These are phyloP conservation scores for Lepiota brunneoincarnata DNA, from an alignment of 768 basidiomycete species.

Conservation along the genomic window DNA sequence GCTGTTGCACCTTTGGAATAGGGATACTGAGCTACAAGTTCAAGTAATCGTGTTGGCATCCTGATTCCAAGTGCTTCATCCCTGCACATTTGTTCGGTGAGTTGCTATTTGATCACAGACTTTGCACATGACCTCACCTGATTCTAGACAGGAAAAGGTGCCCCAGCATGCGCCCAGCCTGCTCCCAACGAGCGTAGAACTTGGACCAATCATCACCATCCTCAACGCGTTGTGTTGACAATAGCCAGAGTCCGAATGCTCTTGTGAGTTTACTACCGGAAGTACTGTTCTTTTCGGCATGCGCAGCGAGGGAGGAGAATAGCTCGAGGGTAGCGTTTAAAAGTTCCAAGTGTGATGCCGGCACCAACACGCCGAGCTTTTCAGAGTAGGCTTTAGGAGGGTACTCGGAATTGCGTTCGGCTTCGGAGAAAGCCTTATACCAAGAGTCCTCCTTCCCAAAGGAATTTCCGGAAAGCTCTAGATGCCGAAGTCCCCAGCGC, in stretches of 20 bases:
- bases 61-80: slow-evolving; percentile 53
- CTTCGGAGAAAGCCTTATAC: slow-evolving; percentile 63
- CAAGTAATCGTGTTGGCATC: slow-evolving; percentile 68
- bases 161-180: slow-evolving; percentile 67
- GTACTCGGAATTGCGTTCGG: slow-evolving; percentile 59
- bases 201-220: slow-evolving; percentile 55
- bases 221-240: slow-evolving; percentile 46
- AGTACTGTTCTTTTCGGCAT: slow-evolving; percentile 67
- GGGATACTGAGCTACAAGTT: slow-evolving; percentile 70
- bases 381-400: slow-evolving; percentile 63
- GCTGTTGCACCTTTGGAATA: slow-evolving; percentile 40
- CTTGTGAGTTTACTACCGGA: slow-evolving; percentile 79
- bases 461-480: slow-evolving; percentile 53
- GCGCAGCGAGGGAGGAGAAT: slow-evolving; percentile 68
- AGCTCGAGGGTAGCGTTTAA: slow-evolving; percentile 57
- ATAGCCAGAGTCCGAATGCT: slow-evolving; percentile 71
- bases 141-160: slow-evolving; percentile 74
- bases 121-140: slow-evolving; percentile 42
- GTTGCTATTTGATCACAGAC: not conserved
- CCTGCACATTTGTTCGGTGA: slow-evolving; percentile 31
- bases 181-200: slow-evolving; percentile 78
- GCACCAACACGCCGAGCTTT: slow-evolving; percentile 56
- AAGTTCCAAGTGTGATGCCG: slow-evolving; percentile 55
- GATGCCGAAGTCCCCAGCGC: slow-evolving; percentile 78
- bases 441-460: slow-evolving; percentile 67